Evolutionary conservation across 176 grass and related monocot species (phyloP), one percentile per base, ranked within the genome.

Genomic region (Carex parvula): DNA sequence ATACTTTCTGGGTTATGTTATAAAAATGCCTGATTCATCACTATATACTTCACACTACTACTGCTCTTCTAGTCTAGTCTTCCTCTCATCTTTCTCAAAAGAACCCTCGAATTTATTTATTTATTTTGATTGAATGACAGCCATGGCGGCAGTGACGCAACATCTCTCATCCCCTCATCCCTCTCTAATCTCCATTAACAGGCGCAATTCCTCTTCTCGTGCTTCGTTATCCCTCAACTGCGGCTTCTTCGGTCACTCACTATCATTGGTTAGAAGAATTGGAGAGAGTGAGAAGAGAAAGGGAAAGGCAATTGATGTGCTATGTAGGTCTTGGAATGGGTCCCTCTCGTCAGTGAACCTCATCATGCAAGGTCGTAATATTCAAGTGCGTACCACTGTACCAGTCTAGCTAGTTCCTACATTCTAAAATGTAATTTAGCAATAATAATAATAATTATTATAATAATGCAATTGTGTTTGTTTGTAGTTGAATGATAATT

Each of bases 341-440:
- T 68, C 92, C 2, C 95, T 98, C 21, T 91, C 92, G 50, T 98
- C 95, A 20, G 92, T 94, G 42, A 91, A 91, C 17, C 86, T 95
- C 29, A 93, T 98, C 39, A 88, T 84, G 91, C 95, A 95, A 87
- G 92, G 95, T 76, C 69, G 92, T 44, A 98, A 93, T 87, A 79
- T 95, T 48, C 82, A 94, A 44, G 91, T 95, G 85, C 16, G 13
- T 37, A 0, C 29, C 30, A 10, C 8, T 39, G 29, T 29, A 29
- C 29, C 29, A 29, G 29, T 29, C 29, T 29, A 29, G 29, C 33
- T 35, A 35, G 33, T 39, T 39, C 37, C 37, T 57, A 48, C 44
- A 48, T 39, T 39, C 5, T 39, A 39, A 39, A 39, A 39, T 39
- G 37, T 53, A 20, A 74, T 78, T 76, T 69, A 37, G 35, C 26